Evolutionary conservation across 108 stramenopile genomes (phyloP).

Genomic region (Poteriospumella lacustris): DNA sequence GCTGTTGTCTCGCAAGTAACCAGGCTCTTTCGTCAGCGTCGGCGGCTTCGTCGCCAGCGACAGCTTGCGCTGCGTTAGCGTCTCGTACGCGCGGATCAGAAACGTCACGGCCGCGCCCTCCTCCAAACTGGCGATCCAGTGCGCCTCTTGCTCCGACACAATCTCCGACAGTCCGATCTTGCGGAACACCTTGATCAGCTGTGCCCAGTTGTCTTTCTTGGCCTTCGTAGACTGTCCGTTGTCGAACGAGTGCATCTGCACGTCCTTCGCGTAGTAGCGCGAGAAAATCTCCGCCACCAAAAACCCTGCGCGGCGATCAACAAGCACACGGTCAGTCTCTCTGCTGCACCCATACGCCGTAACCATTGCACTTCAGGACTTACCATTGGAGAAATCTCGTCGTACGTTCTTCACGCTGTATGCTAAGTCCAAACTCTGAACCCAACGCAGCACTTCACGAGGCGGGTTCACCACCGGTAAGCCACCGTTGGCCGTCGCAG

Average conservation of each 20-base stretch:
- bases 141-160: slow-evolving; percentile 39
- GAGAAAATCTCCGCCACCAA: slow-evolving; percentile 61
- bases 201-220: slow-evolving; percentile 59
- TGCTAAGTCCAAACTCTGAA: slow-evolving; percentile 58
- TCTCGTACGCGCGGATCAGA: slow-evolving; percentile 49
- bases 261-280: slow-evolving; percentile 54
- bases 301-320: slow-evolving; percentile 33
- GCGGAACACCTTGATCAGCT: slow-evolving; percentile 53
- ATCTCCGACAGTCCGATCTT: slow-evolving; percentile 34
- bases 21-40: not conserved
- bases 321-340: too few species aligned
- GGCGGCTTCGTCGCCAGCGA: not conserved
- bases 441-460: slow-evolving; percentile 57
- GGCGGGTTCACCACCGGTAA: too few species aligned
- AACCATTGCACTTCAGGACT: not conserved
- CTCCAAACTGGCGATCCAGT: slow-evolving; percentile 48
- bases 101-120: slow-evolving; percentile 53
- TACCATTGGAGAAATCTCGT: slow-evolving; percentile 59
- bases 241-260: slow-evolving; percentile 58
- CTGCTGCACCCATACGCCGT: too few species aligned
- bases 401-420: slow-evolving; percentile 60
- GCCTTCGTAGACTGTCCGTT: slow-evolving; percentile 44
- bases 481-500: too few species aligned
- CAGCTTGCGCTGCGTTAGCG: slow-evolving; percentile 29
- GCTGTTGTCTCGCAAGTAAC: not conserved